Conservation (phyloP, 2,329 filamentous ascomycete species). For the Cytospora leucostoma region DNA sequence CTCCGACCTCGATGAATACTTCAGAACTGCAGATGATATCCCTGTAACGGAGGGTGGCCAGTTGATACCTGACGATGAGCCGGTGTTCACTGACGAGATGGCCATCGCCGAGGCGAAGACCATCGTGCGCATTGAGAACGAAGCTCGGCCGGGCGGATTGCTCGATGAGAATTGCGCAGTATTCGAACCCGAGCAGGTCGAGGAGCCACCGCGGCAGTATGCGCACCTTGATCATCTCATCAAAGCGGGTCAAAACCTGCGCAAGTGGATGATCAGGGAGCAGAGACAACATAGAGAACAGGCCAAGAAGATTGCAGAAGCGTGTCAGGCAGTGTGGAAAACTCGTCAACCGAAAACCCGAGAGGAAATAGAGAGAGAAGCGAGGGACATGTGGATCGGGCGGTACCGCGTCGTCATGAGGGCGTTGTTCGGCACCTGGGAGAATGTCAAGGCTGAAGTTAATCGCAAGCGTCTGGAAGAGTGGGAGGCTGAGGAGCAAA, state of each 20-base stretch:
- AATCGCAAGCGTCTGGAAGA: slow-evolving; percentile 61
- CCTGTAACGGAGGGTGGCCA: slow-evolving; percentile 61
- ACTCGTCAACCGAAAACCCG: slow-evolving; percentile 71
- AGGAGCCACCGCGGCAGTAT: slow-evolving; percentile 78
- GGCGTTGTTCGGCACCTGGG: slow-evolving; percentile 59
- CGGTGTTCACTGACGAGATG: slow-evolving; percentile 60
- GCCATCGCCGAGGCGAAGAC: slow-evolving; percentile 68
- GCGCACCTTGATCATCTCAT: slow-evolving; percentile 85
- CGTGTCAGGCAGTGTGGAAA: slow-evolving; percentile 75
- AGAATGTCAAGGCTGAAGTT: slow-evolving; percentile 63
- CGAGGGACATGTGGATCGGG: slow-evolving; percentile 64
- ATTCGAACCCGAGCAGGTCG: slow-evolving; percentile 70
- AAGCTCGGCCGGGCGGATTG: slow-evolving; percentile 72
- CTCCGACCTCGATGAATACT: slow-evolving; percentile 59
- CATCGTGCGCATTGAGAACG: slow-evolving; percentile 71
- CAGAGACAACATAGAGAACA: slow-evolving; percentile 73
- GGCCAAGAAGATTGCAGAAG: slow-evolving; percentile 78
- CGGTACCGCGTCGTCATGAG: slow-evolving; percentile 73
- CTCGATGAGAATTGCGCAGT: slow-evolving; percentile 71
- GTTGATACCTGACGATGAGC: slow-evolving; percentile 56
- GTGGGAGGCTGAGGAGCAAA: slow-evolving; percentile 67
- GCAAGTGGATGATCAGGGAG: slow-evolving; percentile 77
- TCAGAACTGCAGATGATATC: slow-evolving; percentile 51
- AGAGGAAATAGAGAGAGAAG: slow-evolving; percentile 82
- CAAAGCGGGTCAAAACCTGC: slow-evolving; percentile 77